phyloP scores from a whole-genome alignment of 306 rosid genomes.

The Gastrolobium villosum region DNA sequence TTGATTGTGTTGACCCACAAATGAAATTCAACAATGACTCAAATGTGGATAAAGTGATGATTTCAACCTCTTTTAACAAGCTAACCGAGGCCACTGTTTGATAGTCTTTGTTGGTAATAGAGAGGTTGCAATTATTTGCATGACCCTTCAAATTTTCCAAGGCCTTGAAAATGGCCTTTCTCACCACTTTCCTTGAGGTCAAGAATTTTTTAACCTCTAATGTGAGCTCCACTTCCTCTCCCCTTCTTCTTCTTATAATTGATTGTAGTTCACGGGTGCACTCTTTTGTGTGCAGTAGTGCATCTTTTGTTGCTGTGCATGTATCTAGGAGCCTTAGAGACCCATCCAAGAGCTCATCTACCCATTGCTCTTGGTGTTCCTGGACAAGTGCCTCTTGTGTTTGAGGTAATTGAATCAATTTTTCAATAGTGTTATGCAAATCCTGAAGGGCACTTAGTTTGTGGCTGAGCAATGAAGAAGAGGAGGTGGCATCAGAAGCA shows the following conservation, averaged over 20 bases:
- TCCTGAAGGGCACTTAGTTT: constrained; percentile 48
- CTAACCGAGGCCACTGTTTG: constrained; percentile 35
- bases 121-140: constrained; percentile 35
- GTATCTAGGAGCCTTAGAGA: constrained; percentile 54
- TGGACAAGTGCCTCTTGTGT: constrained; percentile 47
- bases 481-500: constrained; percentile 37
- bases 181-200: constrained; percentile 52
- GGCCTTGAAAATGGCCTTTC: constrained; percentile 48
- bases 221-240: constrained; percentile 43
- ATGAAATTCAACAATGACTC: constrained; percentile 52
- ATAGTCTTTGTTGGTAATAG: constrained; percentile 25
- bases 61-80: constrained; percentile 54
- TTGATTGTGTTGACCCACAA: constrained; percentile 47
- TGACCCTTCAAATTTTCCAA: constrained; percentile 51
- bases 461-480: constrained; percentile 37
- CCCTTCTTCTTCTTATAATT: constrained; percentile 45
- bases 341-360: constrained; percentile 54
- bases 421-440: constrained; percentile 45
- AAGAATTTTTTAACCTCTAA: constrained; percentile 51
- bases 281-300: constrained; percentile 55
- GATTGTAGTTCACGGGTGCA: constrained; percentile 51
- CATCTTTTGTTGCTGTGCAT: constrained; percentile 52
- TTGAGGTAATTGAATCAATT: constrained; percentile 48
- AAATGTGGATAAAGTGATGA: constrained; percentile 38
- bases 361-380: constrained; percentile 50